Conservation (phyloP, 202 grass and related monocot species). For the Brachypodium distachyon region DNA sequence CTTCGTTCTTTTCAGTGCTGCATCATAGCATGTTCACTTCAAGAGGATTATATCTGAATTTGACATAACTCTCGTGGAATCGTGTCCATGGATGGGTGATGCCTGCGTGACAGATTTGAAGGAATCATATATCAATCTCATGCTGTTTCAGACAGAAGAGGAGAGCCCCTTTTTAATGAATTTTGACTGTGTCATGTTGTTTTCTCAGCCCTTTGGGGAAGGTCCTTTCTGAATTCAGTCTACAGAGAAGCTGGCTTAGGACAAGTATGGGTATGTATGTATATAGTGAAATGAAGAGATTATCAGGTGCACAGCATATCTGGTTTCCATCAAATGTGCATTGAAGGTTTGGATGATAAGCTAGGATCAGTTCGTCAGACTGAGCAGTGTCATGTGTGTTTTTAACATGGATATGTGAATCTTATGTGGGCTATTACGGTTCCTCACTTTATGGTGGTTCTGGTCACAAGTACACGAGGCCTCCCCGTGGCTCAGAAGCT, state of each 20-base stretch:
- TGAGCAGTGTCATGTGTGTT: background rate
- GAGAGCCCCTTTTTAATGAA: background rate
- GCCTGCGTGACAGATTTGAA: background rate
- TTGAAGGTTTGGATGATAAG: background rate
- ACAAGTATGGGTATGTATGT: background rate
- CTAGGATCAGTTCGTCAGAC: background rate
- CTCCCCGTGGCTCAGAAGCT: background rate
- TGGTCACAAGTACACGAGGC: no score
- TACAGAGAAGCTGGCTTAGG: background rate
- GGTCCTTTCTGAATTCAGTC: background rate
- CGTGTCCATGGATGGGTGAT: background rate
- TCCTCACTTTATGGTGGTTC: background rate
- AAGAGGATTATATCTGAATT: background rate
- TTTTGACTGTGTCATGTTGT: background rate
- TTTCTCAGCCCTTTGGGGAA: background rate
- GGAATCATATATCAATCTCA: background rate
- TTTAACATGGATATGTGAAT: background rate
- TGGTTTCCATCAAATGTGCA: background rate
- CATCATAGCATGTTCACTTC: background rate
- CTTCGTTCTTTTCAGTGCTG: background rate
- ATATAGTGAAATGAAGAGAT: background rate
- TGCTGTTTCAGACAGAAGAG: no score
- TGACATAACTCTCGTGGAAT: background rate
- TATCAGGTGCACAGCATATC: background rate
- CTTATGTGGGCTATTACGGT: background rate